Evolutionary conservation across 768 basidiomycete genomes (phyloP), one percentile per base, ranked within the genome.

Genomic region (Dentipellis fragilis): DNA sequence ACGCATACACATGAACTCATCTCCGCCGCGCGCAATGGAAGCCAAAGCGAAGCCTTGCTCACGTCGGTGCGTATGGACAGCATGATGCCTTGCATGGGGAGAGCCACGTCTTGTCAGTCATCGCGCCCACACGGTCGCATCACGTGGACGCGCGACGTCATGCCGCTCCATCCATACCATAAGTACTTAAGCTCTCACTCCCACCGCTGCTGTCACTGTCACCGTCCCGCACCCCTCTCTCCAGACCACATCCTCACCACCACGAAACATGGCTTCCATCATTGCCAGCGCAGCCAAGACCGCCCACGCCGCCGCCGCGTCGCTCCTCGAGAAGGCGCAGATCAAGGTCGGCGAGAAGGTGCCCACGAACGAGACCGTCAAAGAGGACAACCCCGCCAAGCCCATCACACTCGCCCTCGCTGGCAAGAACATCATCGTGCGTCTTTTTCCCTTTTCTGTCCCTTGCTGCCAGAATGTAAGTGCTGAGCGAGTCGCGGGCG

Each of bases 311-410:
- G 34, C 57, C 42, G 54, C 34, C 3, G n/a, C 59, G 1, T 23
- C 51, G 1, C 56, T 62, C 16, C 59, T 57, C 40, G 51, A 53
- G 1, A 34, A 49, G 22, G 14, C 21, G 3, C 61, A 54, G 48
- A 59, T 46, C 11, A 54, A 62, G 42, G 46, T 40, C 9, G 61
- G 61, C 29, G 61, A 62, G 34, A 62, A 60, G 45, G 49, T 62
- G 14, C 59, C 59, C 2, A 39, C 57, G 16, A 51, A 39, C 0
- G 54, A 55, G 17, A 51, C 42, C 4, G 51, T 62, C 49, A 62
- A 62, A 49, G 61, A 60, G 49, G 39, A n/a, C 14, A 53, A 57
- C 34, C 34, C 61, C 38, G 45, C 47, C 17, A 48, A 37, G 21
- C 21, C 56, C 21, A 23, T 58, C 52, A 35, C 29, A 1, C 54